phyloP scores from a whole-genome alignment of 2,329 filamentous ascomycete genomes.

The Talaromyces sp. region DNA sequence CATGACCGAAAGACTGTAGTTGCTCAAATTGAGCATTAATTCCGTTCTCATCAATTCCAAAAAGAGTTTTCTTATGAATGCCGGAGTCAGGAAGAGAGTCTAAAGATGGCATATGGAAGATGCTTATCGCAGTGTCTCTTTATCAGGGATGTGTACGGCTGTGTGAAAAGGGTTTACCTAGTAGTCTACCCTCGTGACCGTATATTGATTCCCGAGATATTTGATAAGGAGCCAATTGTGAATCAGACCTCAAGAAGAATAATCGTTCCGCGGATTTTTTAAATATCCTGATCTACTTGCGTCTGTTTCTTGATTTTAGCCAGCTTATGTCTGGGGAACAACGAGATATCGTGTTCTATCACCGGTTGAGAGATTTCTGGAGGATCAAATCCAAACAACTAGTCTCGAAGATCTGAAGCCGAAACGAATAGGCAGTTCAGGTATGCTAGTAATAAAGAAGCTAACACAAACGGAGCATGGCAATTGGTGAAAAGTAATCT shows the following conservation, averaged over 20 bases:
- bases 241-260: neutral
- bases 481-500: neutral
- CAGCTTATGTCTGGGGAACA: neutral
- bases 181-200: neutral
- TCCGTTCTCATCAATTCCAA: constrained; percentile 24
- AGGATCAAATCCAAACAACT: neutral
- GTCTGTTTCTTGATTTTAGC: neutral
- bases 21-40: neutral
- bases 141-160: constrained; percentile 21
- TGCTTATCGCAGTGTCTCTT: constrained; percentile 15
- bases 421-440: neutral
- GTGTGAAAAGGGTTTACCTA: constrained; percentile 20
- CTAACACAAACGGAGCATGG: neutral
- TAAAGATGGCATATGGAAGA: constrained; percentile 31
- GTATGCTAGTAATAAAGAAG: constrained; percentile 8
- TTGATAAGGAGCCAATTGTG: neutral
- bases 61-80: constrained; percentile 20
- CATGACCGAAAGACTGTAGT: neutral
- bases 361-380: neutral
- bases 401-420: neutral
- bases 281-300: neutral
- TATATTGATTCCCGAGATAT: neutral
- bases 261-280: neutral
- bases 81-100: constrained; percentile 29
- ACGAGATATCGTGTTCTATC: constrained; percentile 6